These are phyloP conservation scores for Rosa chinensis DNA, from an alignment of 306 rosid genomes.

Conservation along the genomic window DNA sequence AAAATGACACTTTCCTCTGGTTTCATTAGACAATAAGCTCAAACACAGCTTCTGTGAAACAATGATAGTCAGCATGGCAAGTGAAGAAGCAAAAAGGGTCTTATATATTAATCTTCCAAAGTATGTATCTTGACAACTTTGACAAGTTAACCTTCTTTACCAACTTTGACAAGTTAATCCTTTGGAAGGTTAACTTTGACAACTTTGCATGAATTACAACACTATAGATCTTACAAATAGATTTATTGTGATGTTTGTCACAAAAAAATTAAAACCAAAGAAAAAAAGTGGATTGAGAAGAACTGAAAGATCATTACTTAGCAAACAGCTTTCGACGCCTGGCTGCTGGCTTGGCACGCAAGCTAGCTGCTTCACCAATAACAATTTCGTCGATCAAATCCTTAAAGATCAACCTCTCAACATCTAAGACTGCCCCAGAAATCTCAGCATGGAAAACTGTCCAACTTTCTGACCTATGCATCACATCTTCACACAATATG, in stretches of 20 bases:
- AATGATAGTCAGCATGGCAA: not conserved
- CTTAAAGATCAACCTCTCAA: constrained; percentile 77
- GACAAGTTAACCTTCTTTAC: constrained; percentile 12
- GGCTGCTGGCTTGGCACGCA: constrained; percentile 54
- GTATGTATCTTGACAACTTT: not conserved
- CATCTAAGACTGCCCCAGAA: constrained; percentile 63
- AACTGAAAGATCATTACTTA: constrained; percentile 34
- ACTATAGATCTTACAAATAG: constrained; percentile 1
- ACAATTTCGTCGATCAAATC: constrained; percentile 74
- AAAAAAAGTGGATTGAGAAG: not conserved
- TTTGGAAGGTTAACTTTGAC: not conserved
- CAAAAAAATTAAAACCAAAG: not conserved
- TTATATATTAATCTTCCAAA: constrained; percentile 6
- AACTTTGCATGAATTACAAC: not conserved
- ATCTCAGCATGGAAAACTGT: constrained; percentile 52
- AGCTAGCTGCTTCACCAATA: constrained; percentile 60
- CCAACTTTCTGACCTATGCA: constrained; percentile 57
- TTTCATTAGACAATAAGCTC: not conserved
- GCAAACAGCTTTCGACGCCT: constrained; percentile 64
- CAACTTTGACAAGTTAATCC: constrained; percentile 8
- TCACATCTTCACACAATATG: constrained; percentile 59
- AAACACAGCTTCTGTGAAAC: not conserved
- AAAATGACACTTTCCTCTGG: too few species aligned
- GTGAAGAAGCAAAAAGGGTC: not conserved
- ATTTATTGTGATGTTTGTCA: constrained; percentile 4